phyloP scores from a whole-genome alignment of 1,284 basidiomycete genomes.

The Fomes fomentarius region DNA sequence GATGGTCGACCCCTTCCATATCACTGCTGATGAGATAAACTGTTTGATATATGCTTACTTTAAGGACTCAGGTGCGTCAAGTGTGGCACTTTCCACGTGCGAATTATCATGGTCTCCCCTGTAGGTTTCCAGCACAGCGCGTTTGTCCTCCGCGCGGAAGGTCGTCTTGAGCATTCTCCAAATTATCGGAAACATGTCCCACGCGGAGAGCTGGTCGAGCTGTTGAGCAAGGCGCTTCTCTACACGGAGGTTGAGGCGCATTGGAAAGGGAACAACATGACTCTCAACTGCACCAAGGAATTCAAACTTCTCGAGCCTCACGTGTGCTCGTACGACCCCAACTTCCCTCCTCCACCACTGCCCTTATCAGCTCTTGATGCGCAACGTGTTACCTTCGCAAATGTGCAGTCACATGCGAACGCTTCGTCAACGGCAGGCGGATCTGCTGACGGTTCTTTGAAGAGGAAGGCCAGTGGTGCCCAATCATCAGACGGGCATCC shows the following conservation, averaged over 20 bases:
- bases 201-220: slow-evolving; percentile 81
- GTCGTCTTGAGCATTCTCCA: slow-evolving; percentile 66
- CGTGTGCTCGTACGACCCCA: slow-evolving; percentile 57
- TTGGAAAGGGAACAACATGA: slow-evolving; percentile 63
- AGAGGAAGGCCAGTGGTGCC: slow-evolving; percentile 34
- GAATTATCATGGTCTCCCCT: not conserved
- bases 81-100: not conserved
- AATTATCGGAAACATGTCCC: slow-evolving; percentile 72
- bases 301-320: slow-evolving; percentile 77
- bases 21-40: slow-evolving; percentile 84
- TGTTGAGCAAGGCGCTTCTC: slow-evolving; percentile 79
- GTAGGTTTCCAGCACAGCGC: slow-evolving; percentile 80
- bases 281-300: slow-evolving; percentile 61
- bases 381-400: not conserved
- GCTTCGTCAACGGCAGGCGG: not conserved
- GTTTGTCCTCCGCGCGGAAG: slow-evolving; percentile 74
- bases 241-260: slow-evolving; percentile 86
- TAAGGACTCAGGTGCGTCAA: slow-evolving; percentile 66
- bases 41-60: slow-evolving; percentile 84
- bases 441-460: slow-evolving; percentile 24
- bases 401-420: not conserved
- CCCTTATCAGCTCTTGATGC: slow-evolving; percentile 7
- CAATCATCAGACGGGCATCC: slow-evolving; percentile 29
- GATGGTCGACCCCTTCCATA: slow-evolving; percentile 48
- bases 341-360: slow-evolving; percentile 19